Percentiles rank a stretch among this genome's conserved stretches.
These are phyloP conservation scores for Didymella exigua DNA, from an alignment of 2,329 filamentous ascomycete species.

Conservation along the genomic window DNA sequence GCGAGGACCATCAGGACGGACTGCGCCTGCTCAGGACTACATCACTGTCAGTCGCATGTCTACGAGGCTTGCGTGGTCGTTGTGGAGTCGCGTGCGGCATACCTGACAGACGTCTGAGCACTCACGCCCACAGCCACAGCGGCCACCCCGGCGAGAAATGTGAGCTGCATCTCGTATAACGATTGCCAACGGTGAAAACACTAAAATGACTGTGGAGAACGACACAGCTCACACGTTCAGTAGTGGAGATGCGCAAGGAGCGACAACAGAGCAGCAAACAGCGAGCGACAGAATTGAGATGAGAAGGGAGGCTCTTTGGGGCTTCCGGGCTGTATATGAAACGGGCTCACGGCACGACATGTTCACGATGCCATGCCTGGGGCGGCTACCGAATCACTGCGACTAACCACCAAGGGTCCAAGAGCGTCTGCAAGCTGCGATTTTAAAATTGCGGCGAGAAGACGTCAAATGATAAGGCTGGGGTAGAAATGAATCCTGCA, in stretches of 20 bases:
- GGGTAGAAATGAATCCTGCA: conserved; percentile 17
- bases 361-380: conserved; percentile 25
- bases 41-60: conserved; percentile 19
- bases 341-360: conserved; percentile 27
- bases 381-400: conserved; percentile 23
- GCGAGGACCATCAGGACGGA: conserved; percentile 52
- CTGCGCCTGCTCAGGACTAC: conserved; percentile 33
- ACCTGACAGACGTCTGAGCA: conserved; percentile 34
- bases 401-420: conserved; percentile 20
- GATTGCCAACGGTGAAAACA: conserved; percentile 14
- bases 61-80: conserved; percentile 14
- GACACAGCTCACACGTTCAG: conserved; percentile 15
- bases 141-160: conserved; percentile 33
- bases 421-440: conserved; percentile 18
- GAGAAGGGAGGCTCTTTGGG: conserved; percentile 23
- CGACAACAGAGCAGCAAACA: conserved; percentile 22
- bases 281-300: conserved; percentile 29
- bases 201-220: conserved; percentile 36
- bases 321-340: conserved; percentile 36
- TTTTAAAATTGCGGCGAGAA: conserved; percentile 25
- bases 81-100: conserved; percentile 20
- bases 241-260: conserved; percentile 18
- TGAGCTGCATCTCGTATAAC: conserved; percentile 39
- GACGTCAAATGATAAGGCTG: conserved; percentile 20
- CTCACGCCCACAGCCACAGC: conserved; percentile 36